A percentile compares a stretch with the other conserved stretches of the same genome.
These are phyloP conservation scores for Cercospora zeae-maydis DNA, from an alignment of 2,329 filamentous ascomycete species.

Conservation along the genomic window DNA sequence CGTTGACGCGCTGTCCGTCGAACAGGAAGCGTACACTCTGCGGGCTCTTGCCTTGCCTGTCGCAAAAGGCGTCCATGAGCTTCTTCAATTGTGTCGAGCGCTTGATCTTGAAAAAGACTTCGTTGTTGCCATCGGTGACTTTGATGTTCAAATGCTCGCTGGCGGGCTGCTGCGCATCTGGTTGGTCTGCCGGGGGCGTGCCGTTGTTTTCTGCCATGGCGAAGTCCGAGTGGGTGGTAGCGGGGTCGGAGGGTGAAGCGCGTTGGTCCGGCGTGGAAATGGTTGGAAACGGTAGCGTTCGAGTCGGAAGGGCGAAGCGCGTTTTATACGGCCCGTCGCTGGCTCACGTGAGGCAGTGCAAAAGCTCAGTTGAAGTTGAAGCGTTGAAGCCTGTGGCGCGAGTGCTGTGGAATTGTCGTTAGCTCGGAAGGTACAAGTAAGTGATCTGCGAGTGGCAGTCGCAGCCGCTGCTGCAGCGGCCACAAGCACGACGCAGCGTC, in stretches of 20 bases:
- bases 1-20: constrained; percentile 88
- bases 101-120: constrained; percentile 99
- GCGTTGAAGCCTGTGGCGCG: constrained; percentile 10
- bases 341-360: constrained; percentile 18
- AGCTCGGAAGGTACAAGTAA: background rate
- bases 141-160: constrained; percentile 97
- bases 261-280: constrained; percentile 9
- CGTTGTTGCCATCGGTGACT: constrained; percentile 98
- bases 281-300: constrained; percentile 8
- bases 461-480: background rate
- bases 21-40: constrained; percentile 90
- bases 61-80: constrained; percentile 97
- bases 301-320: constrained; percentile 12
- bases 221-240: constrained; percentile 38
- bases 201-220: constrained; percentile 49
- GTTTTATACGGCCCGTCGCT: constrained; percentile 19
- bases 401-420: constrained; percentile 15
- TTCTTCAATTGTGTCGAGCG: constrained; percentile 92
- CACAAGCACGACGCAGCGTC: background rate
- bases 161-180: constrained; percentile 39
- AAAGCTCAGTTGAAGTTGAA: background rate
- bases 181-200: constrained; percentile 35
- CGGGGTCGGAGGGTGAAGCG: constrained; percentile 1
- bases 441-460: background rate
- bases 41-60: constrained; percentile 84